Conservation (phyloP, 176 grass and related monocot species). For the Avena eriantha region DNA sequence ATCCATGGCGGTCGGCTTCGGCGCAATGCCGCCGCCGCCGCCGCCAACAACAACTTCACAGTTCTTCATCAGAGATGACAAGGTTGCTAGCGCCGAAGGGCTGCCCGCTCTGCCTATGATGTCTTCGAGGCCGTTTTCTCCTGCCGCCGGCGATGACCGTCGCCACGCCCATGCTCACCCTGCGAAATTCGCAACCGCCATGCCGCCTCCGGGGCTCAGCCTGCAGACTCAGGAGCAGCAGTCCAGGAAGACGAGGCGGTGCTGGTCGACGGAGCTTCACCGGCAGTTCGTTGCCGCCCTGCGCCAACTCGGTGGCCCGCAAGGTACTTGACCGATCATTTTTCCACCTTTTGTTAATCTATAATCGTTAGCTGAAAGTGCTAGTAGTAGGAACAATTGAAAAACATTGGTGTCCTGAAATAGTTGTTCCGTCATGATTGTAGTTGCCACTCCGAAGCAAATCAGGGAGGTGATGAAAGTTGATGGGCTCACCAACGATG, state of each 20-base stretch:
- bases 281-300: constrained; percentile 74
- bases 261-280: constrained; percentile 96
- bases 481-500: constrained; percentile 96
- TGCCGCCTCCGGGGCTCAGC: constrained; percentile 39
- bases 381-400: not conserved
- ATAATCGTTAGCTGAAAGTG: not conserved
- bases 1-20: constrained; percentile 36
- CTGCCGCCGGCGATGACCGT: constrained; percentile 21
- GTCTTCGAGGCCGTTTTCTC: constrained; percentile 28
- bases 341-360: constrained; percentile 1
- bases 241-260: constrained; percentile 82
- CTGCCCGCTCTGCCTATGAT: constrained; percentile 44
- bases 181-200: not conserved
- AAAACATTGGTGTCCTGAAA: constrained; percentile 22
- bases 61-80: constrained; percentile 45
- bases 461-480: constrained; percentile 98
- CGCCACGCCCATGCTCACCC: not conserved
- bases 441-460: constrained; percentile 97
- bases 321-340: constrained; percentile 63
- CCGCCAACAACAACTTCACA: not conserved
- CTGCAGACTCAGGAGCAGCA: constrained; percentile 54
- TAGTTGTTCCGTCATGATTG: constrained; percentile 35
- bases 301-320: constrained; percentile 77
- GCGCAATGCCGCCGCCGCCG: not conserved
- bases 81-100: constrained; percentile 1